Evolutionary conservation across 139 green algal species (phyloP), one percentile per base, ranked within the genome.

Genomic region (Dunaliella sp.): DNA sequence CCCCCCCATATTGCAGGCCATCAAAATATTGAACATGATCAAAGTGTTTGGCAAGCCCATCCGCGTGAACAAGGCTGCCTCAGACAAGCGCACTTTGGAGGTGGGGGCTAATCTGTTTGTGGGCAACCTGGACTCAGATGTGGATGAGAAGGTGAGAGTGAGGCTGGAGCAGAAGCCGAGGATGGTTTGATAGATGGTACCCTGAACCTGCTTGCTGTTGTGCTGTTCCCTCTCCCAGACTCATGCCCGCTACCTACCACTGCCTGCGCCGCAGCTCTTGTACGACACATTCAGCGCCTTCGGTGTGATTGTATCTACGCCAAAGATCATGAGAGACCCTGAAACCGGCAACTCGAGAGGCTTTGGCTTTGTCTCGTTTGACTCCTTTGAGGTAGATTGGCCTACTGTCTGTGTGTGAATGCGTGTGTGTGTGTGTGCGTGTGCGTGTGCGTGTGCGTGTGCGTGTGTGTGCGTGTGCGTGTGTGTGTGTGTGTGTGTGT

Each of bases 261-360:
- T n/a, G n/a, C n/a, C 33, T 35, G 36, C 80, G 32, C 30, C 81
- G 88, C 92, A 97, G 94, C 91, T 99, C 32, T 89, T 99, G 77
- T 98, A 99, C 90, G 97, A 99, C 92, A 99, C 97, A 0, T 99
- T 99, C 93, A 95, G 90, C 48, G 97, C 97, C 0, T 99, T 99
- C 90, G 97, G 97, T 37, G 94, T 98, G 59, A 95, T 99, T 59
- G 90, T 98, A 33, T 88, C 81, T 30, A 98, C 96, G 21, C 97
- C 97, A 35, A 99, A 99, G 91, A 95, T 99, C 89, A 98, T 98
- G 97, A 91, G 97, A 0, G 97, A 99, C 86, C 96, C 97, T 0
- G 97, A 99, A 36, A 98, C 94, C 0, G 97, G 97, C 82, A 93
- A 92, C 86, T 90, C 84, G 32, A 85, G 88, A 59, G 97, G 97